Conservation (phyloP, 2,329 filamentous ascomycete species). For the Penicillium freii region DNA sequence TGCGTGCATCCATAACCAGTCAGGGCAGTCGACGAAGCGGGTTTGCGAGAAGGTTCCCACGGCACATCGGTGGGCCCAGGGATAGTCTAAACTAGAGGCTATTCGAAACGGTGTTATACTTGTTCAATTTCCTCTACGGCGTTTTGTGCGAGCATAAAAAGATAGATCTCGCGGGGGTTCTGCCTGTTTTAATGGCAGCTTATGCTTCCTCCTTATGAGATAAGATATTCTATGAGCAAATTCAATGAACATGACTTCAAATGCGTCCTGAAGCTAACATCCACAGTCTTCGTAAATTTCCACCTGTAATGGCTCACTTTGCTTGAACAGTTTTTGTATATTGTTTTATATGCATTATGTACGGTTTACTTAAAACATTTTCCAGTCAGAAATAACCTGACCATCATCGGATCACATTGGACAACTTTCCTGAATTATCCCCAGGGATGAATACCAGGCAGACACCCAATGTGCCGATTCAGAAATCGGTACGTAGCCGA, state of each 20-base stretch:
- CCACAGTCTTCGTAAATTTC: background rate
- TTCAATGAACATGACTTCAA: background rate
- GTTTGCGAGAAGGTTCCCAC: conserved; percentile 40
- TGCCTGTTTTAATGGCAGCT: background rate
- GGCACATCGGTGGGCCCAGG: conserved; percentile 41
- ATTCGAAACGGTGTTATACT: background rate
- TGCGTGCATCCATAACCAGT: conserved; percentile 33
- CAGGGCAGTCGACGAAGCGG: conserved; percentile 31
- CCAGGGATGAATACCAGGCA: background rate
- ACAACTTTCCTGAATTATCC: background rate
- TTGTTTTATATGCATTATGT: conserved; percentile 8
- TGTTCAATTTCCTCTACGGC: background rate
- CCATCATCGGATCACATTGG: background rate
- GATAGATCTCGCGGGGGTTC: background rate
- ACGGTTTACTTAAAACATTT: background rate
- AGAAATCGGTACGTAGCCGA: background rate
- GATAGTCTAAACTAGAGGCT: conserved; percentile 52
- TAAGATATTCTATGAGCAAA: background rate
- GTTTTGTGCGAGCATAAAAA: background rate
- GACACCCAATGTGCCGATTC: background rate
- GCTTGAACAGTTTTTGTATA: background rate
- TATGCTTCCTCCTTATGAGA: background rate
- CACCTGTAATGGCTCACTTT: background rate
- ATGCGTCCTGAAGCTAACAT: background rate
- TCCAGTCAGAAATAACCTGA: background rate